phyloP scores from a whole-genome alignment of 768 basidiomycete species.

The Suillus sp. region DNA sequence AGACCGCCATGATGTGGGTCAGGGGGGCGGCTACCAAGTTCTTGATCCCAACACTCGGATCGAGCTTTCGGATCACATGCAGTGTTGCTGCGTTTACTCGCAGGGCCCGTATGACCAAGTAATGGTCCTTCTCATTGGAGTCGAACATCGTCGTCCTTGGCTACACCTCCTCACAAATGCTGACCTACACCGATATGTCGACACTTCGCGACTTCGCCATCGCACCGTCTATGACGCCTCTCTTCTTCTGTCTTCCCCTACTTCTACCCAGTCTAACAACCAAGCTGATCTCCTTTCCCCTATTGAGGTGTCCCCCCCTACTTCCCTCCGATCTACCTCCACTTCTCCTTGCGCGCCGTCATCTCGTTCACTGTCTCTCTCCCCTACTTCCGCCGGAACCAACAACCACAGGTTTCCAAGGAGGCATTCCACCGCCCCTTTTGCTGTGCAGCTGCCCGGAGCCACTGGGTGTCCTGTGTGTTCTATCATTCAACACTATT shows the following conservation, averaged over 20 bases:
- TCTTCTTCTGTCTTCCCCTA: background rate
- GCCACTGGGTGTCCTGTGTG: conserved; percentile 8
- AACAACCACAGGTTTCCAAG: background rate
- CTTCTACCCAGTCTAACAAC: background rate
- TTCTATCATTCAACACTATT: background rate
- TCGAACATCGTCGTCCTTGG: conserved; percentile 4
- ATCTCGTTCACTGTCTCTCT: background rate
- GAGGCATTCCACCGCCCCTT: background rate
- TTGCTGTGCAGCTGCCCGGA: background rate
- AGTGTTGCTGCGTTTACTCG: conserved; percentile 1
- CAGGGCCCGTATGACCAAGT: background rate
- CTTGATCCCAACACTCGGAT: background rate
- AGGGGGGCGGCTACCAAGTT: background rate
- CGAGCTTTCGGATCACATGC: background rate
- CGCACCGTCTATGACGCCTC: too few relatives aligned
- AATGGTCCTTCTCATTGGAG: background rate
- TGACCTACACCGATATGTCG: background rate
- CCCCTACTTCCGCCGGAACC: background rate
- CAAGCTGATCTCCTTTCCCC: too few relatives aligned
- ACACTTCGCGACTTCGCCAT: background rate
- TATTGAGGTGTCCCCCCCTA: background rate
- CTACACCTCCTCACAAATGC: background rate
- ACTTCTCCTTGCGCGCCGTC: background rate
- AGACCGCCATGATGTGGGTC: background rate
- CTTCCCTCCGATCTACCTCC: background rate